Evolutionary conservation across 352 stramenopile genomes (phyloP), one percentile per base, ranked within the genome.

Genomic region (Globisporangium paddicum): DNA sequence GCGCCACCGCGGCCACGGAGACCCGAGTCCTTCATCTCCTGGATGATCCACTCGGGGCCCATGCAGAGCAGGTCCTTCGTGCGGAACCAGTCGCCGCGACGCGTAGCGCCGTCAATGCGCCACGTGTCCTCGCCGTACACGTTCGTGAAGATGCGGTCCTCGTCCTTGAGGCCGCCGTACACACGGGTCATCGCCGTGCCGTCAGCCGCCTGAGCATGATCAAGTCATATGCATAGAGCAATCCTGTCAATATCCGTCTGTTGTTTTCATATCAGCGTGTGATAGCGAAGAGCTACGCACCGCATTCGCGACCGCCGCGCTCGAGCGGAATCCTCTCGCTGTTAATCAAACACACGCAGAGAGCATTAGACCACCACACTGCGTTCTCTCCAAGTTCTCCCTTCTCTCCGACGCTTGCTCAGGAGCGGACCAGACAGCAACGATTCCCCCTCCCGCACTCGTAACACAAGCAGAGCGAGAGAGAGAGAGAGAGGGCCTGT

Each of bases 91-190:
- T 99, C 97, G 44, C 97, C 97, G 46, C 97, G 94, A 71, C 96
- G 96, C 66, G 96, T 50, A 7, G 85, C 86, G 49, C 83, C 87
- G 26, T 95, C 83, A 30, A 95, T 69, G 35, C 87, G 86, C 85
- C 87, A 95, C 58, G 89, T 95, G 64, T 95, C 74, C 72, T 99
- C 97, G 52, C 97, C 97, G 80, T 99, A 99, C 19, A 99, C 72
- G 75, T 99, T 99, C 51, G 96, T 99, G 78, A 99, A 99, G 72
- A 99, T 99, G 45, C 98, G 90, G 75, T 99, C 98, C 72, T 99
- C 93, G 81, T 99, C 97, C 61, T 97, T 92, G 21, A 99, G 83
- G 35, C 96, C 96, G 63, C 95, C 96, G 72, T 98, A 98, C 42
- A 94, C 85, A 48, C 84, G 80, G 25, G 76, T 79, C 79, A 93